Conservation (phyloP, 805 yeast species). For the Torulaspora franciscae region DNA sequence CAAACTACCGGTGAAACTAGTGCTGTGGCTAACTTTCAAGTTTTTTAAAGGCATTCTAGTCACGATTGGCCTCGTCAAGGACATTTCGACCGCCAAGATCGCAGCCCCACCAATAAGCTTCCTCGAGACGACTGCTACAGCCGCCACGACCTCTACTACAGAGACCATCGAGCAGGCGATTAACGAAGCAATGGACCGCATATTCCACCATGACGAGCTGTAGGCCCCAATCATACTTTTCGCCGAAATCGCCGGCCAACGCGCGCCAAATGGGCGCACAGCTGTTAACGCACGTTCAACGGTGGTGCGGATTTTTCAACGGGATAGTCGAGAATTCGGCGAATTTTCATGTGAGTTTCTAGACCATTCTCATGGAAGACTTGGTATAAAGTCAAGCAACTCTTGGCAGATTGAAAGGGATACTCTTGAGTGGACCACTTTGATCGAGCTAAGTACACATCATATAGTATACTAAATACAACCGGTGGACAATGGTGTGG, state of each 20-base stretch:
- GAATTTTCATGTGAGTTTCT: constrained; percentile 1
- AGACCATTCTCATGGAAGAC: background rate
- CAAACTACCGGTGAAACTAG: constrained; percentile 31
- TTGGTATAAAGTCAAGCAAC: background rate
- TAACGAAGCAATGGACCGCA: constrained; percentile 26
- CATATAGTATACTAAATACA: background rate
- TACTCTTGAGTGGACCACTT: background rate
- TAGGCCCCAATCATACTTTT: background rate
- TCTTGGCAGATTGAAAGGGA: background rate
- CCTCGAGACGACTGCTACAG: constrained; percentile 1
- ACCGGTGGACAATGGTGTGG: constrained; percentile 5
- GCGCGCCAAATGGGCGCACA: background rate
- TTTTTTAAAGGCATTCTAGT: constrained; percentile 37
- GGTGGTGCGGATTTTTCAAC: background rate
- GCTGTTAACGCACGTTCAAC: background rate
- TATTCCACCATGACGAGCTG: constrained; percentile 25
- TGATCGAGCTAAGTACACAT: background rate
- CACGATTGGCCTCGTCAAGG: constrained; percentile 26
- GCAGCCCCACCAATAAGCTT: constrained; percentile 8
- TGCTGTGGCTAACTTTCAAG: constrained; percentile 32
- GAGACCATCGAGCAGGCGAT: constrained; percentile 21
- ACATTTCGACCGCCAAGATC: constrained; percentile 2
- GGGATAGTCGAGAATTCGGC: constrained; percentile 3
- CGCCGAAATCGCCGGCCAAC: constrained; percentile 10
- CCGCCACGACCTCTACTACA: constrained; percentile 1